Evolutionary conservation across 2,329 filamentous ascomycete genomes (phyloP).

Genomic region (Monosporascus sp.): DNA sequence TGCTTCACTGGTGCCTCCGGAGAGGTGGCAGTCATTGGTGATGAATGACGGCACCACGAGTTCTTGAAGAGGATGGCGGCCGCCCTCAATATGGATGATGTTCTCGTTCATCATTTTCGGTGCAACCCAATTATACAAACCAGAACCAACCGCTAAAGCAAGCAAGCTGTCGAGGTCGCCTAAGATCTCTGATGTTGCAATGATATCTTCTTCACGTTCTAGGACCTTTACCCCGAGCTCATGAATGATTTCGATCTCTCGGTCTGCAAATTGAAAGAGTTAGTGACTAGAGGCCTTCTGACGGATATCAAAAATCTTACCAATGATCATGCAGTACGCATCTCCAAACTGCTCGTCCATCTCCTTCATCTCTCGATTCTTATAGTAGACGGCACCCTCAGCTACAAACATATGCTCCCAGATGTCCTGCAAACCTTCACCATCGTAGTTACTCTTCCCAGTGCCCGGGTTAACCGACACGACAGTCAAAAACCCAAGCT

Average conservation of each 20-base stretch:
- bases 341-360: constrained; percentile 81
- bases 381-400: constrained; percentile 73
- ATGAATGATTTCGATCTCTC: constrained; percentile 85
- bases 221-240: constrained; percentile 67
- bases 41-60: constrained; percentile 75
- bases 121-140: constrained; percentile 63
- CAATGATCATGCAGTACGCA: constrained; percentile 76
- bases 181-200: constrained; percentile 68
- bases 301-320: constrained; percentile 38
- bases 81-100: constrained; percentile 67
- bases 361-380: constrained; percentile 73
- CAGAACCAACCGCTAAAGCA: constrained; percentile 73
- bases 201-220: constrained; percentile 60
- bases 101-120: constrained; percentile 69
- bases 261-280: constrained; percentile 46
- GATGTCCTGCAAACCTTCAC: constrained; percentile 47
- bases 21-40: constrained; percentile 70
- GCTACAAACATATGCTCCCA: constrained; percentile 80
- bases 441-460: constrained; percentile 58
- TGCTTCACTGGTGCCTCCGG: constrained; percentile 48
- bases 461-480: constrained; percentile 58
- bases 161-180: constrained; percentile 84
- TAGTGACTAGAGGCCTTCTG: constrained; percentile 4
- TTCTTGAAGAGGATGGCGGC: constrained; percentile 84
- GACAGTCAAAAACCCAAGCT: constrained; percentile 82